Conservation (phyloP, 164 flowering plant genomes). For the Umbellularia californica region DNA sequence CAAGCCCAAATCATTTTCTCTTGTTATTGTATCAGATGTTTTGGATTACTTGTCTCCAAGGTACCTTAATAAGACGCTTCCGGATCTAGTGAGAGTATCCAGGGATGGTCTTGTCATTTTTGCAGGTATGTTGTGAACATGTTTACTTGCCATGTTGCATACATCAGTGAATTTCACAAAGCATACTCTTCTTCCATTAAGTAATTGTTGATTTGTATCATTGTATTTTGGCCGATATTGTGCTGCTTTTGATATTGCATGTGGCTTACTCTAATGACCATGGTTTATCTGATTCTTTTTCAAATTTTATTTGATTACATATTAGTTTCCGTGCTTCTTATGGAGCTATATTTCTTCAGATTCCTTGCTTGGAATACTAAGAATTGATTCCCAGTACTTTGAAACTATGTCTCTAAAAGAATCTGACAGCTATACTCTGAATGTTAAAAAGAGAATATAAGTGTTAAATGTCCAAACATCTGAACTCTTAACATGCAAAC, state of each 20-base stretch:
- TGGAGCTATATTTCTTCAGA: not conserved
- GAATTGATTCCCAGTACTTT: too few species aligned
- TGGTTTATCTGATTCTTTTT: not conserved
- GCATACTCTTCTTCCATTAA: not conserved
- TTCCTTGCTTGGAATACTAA: too few species aligned
- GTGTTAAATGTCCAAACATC: too few species aligned
- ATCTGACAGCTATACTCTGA: too few species aligned
- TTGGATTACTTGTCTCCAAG: conserved; percentile 89
- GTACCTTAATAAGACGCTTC: conserved; percentile 84
- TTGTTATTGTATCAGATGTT: conserved; percentile 83
- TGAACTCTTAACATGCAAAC: too few species aligned
- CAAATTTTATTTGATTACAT: not conserved
- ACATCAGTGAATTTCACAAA: not conserved
- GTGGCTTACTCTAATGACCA: not conserved
- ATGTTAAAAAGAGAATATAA: too few species aligned
- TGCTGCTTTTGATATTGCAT: not conserved
- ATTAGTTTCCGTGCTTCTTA: not conserved
- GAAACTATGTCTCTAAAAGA: too few species aligned
- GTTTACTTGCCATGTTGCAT: not conserved
- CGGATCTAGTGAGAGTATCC: conserved; percentile 82
- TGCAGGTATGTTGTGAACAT: conserved; percentile 47
- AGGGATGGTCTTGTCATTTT: conserved; percentile 73
- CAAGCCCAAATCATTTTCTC: conserved; percentile 70
- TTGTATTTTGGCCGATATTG: not conserved
- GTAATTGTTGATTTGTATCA: not conserved